A percentile compares a stretch with the other conserved stretches of the same genome.
Evolutionary conservation across 208 protist genomes (phyloP).

Genomic region (Leishmania tarentolae): DNA sequence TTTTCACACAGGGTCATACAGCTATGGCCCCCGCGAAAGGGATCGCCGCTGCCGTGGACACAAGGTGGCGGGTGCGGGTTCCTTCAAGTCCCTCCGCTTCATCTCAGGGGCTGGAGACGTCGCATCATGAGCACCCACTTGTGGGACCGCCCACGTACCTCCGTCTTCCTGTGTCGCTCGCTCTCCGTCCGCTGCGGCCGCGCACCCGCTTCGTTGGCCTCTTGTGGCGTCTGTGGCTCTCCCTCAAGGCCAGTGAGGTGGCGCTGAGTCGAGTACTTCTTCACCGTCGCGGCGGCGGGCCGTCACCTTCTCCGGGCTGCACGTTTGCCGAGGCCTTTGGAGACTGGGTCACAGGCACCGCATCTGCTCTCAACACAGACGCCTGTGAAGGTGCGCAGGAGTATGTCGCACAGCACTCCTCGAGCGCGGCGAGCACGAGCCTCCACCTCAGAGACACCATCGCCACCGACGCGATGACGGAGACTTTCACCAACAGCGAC

Average conservation of each 20-base stretch:
- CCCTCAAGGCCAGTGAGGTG: slow-evolving; percentile 35
- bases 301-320: slow-evolving; percentile 21
- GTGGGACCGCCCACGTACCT: neutral
- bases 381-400: neutral
- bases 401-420: neutral
- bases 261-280: slow-evolving; percentile 19
- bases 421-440: neutral
- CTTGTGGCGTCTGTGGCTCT: slow-evolving; percentile 61
- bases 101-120: neutral
- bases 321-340: slow-evolving; percentile 32
- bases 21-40: neutral
- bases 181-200: slow-evolving; percentile 49
- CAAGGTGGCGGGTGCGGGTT: neutral
- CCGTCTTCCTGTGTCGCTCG: slow-evolving; percentile 42
- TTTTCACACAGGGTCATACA: neutral
- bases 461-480: neutral
- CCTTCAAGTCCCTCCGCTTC: neutral
- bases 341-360: slow-evolving; percentile 16
- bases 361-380: neutral
- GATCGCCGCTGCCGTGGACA: neutral
- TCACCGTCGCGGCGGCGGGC: slow-evolving; percentile 18
- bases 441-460: neutral
- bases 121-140: neutral
- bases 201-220: slow-evolving; percentile 65
- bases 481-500: neutral